Evolutionary conservation across 1,139 yeast species (phyloP), one percentile per base, ranked within the genome.

Genomic region (Tardiomyces depauwii): DNA sequence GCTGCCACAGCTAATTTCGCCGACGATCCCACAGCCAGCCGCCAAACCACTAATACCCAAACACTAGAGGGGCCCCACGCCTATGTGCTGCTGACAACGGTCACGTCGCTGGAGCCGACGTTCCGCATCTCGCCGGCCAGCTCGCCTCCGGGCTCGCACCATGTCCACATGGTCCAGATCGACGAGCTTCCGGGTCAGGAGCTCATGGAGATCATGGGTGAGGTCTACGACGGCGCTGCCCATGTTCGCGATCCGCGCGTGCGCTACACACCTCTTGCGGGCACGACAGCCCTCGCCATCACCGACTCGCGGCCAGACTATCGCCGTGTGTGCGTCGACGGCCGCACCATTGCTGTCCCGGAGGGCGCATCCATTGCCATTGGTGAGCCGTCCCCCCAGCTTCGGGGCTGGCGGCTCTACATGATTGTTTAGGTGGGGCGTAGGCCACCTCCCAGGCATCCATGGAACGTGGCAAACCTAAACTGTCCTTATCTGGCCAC

Each of bases 81-180:
- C 1, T 88, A 88, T 60, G 74, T 86, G 58, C 68, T 82, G 18
- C 61, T 84, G 16, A 74, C 89, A 0, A 73, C 83, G 1, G 72
- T 84, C 2, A 70, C 77, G 21, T 69, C 71, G 45, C 75, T 87
- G 46, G 96, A 88, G 60, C 74, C 77, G 2, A 72, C 72, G 0
- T 88, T 86, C 59, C 67, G 65, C 40, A 84, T 89, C 16, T 86
- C 93, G 45, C 96, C 96, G 0, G 49, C 61, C 1, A 83, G 94
- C 0, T 58, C 71, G 40, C 70, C 82, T 2, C 64, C 72, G 1
- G 66, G 73, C n/a, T 60, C 70, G 14, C 45, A 49, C 13, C 18
- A 16, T 4, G 63, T 86, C 9, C 78, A 78, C 57, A 51, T 81
- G 42, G 65, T 88, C 1, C 71, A 76, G 2, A 76, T 85, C 51